phyloP scores from a whole-genome alignment of 2,329 filamentous ascomycete species.

The Didymella sp. region DNA sequence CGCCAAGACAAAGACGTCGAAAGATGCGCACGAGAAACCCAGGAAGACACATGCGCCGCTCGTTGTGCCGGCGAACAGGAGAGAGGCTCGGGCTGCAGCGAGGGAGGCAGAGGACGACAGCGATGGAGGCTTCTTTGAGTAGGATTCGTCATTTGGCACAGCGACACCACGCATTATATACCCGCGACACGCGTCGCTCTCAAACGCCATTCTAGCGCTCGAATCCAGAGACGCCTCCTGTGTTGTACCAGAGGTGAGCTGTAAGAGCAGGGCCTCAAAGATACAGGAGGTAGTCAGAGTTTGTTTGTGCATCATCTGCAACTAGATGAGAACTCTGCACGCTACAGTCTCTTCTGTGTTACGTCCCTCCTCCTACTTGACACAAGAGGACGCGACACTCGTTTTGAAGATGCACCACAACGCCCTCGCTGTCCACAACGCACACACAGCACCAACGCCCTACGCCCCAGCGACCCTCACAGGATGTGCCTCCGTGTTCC shows the following conservation, averaged over 20 bases:
- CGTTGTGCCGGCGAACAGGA: conserved; percentile 23
- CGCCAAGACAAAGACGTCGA: conserved; percentile 22
- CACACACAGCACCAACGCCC: neutral
- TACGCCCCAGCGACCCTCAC: conserved; percentile 51
- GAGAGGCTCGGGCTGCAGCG: conserved; percentile 31
- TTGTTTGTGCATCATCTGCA: too few species aligned
- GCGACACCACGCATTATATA: conserved; percentile 24
- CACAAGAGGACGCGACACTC: neutral
- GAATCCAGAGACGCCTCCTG: neutral
- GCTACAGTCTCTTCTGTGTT: too few species aligned
- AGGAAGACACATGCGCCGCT: conserved; percentile 26
- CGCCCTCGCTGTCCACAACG: too few species aligned
- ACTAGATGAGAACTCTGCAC: too few species aligned
- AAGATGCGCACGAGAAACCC: conserved; percentile 22
- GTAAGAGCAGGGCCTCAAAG: too few species aligned
- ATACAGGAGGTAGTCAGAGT: too few species aligned
- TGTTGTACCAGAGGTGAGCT: too few species aligned
- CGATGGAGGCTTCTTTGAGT: conserved; percentile 51
- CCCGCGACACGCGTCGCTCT: conserved; percentile 14
- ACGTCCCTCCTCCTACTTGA: too few species aligned
- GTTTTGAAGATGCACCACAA: neutral
- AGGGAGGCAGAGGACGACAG: conserved; percentile 42
- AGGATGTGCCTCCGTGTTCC: conserved; percentile 71
- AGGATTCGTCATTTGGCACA: conserved; percentile 2
- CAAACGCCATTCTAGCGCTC: neutral